Evolutionary conservation across 257 asterid genomes (phyloP), one percentile per base, ranked within the genome.

Genomic region (Solanum paucissectum): DNA sequence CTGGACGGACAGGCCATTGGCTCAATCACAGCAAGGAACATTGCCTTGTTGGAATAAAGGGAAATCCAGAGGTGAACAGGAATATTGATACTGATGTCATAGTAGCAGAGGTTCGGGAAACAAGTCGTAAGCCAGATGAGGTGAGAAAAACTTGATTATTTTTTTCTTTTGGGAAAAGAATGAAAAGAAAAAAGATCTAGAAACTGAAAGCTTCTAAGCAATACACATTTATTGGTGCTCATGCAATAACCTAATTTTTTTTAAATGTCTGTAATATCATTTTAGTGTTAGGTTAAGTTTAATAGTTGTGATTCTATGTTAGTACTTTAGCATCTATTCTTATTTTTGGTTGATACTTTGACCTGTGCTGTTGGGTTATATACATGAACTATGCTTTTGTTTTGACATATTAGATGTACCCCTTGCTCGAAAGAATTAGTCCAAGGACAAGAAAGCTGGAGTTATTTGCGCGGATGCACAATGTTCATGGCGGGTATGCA

Each of bases 1-100:
- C 99, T 37, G 99, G 99, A 32, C 96, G 99, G 25, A 97, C 99
- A 6, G 99, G 99, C 86, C 99, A 97, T 91, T 97, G 99, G 99
- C 97, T 97, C 72, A 97, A 97, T 91, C 99, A 97, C 91, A 95
- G 99, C 91, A 97, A 97, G 92, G 99, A 97, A 92, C 99, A 97
- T 90, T 97, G 99, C 94, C 99, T 97, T 92, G 99, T 97, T 84
- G 99, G 99, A 83, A 93, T 97, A 38, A 97, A 97, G 93, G 99
- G 99, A n/a, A 97, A 95, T 91, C 99, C 99, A 87, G 99, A 95
- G 89, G 98, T 97, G 16, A 97, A 97, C 87, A 95, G 99, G 90
- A 97, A 97, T 89, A 97, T 97, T 55, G 99, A 97, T 91, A 97
- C 99, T 62, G 99, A 97, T 92, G 99, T 97, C 88, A 92, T 97